These are phyloP conservation scores for Phyllosticta citrichinensis DNA, from an alignment of 2,329 filamentous ascomycete species.

Conservation along the genomic window DNA sequence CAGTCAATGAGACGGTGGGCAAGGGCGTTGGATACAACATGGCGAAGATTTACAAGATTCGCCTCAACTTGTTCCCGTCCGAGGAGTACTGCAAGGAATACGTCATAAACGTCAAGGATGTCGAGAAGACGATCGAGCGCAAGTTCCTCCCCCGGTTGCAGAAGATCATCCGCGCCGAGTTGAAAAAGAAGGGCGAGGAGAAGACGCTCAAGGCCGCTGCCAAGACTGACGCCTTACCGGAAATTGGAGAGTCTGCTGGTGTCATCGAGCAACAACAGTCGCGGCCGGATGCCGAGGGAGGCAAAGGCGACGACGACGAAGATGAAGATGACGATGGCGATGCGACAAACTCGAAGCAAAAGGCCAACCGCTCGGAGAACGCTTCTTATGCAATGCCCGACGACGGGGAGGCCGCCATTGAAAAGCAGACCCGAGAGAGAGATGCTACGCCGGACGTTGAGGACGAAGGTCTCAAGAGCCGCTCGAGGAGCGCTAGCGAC, in stretches of 20 bases:
- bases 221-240: conserved; percentile 57
- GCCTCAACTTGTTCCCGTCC: conserved; percentile 72
- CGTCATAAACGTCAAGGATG: conserved; percentile 67
- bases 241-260: conserved; percentile 57
- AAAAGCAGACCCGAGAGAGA: conserved; percentile 46
- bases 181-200: conserved; percentile 64
- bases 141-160: conserved; percentile 67
- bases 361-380: conserved; percentile 66
- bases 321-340: conserved; percentile 67
- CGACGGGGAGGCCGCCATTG: conserved; percentile 75
- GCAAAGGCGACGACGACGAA: conserved; percentile 63
- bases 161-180: conserved; percentile 60
- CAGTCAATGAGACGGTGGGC: conserved; percentile 70
- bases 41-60: conserved; percentile 77
- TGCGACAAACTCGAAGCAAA: conserved; percentile 60
- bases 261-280: conserved; percentile 40
- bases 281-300: conserved; percentile 38
- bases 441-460: conserved; percentile 49
- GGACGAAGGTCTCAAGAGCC: conserved; percentile 44
- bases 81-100: conserved; percentile 80
- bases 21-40: conserved; percentile 56
- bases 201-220: conserved; percentile 42
- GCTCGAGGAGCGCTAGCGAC: conserved; percentile 29
- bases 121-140: conserved; percentile 68
- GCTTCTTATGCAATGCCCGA: conserved; percentile 89